Conservation (phyloP, 345 rosid species). For the Brassica nigra region DNA sequence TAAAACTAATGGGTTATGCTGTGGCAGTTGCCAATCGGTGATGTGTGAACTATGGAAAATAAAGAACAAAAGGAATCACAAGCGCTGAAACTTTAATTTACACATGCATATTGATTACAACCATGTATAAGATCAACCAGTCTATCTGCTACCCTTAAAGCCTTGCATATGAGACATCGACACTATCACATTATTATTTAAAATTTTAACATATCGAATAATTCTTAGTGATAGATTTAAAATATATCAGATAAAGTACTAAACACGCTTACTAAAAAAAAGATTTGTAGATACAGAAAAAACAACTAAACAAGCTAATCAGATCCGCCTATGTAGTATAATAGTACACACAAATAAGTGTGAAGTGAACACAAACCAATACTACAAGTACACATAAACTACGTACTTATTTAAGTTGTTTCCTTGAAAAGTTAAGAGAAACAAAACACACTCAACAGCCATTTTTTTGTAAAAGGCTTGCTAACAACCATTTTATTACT, state of each 20-base stretch:
- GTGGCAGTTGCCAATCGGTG: no score
- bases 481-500: conserved; percentile 18
- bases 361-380: conserved; percentile 5
- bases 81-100: no score
- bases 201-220: background rate
- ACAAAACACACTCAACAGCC: conserved; percentile 2
- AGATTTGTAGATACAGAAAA: background rate
- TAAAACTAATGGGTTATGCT: no score
- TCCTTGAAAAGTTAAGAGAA: background rate
- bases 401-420: background rate
- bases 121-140: no score
- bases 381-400: conserved; percentile 3
- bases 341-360: background rate
- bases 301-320: background rate
- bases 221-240: no score
- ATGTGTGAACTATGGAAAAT: no score
- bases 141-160: background rate
- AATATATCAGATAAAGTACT: background rate
- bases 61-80: no score
- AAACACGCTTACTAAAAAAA: background rate
- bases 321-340: background rate
- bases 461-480: background rate
- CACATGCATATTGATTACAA: no score
- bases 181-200: background rate
- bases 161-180: background rate